Percentiles rank a stretch among this genome's conserved stretches.
Evolutionary conservation across 75 land plant species (phyloP).

Genomic region (Selaginella moellendorffii): DNA sequence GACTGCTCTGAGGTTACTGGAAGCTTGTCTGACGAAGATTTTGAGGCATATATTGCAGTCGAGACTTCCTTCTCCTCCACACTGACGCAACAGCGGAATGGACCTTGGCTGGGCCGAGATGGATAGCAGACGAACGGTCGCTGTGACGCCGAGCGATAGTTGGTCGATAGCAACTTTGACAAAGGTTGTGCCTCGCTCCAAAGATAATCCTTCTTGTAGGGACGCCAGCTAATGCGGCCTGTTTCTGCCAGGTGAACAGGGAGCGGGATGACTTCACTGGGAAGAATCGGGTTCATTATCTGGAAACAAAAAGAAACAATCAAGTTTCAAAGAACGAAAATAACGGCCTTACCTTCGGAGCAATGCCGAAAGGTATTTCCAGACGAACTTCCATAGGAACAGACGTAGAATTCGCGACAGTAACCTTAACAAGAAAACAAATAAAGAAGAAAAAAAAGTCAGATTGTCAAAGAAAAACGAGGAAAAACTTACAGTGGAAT

Average conservation of each 20-base stretch:
- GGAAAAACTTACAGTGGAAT: slow-evolving; percentile 87
- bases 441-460: not conserved
- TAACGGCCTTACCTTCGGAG: slow-evolving; percentile 75
- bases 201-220: slow-evolving; percentile 43
- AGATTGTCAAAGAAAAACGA: no score
- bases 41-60: not conserved
- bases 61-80: slow-evolving; percentile 19
- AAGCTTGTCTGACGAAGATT: not conserved
- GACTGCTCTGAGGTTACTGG: not conserved
- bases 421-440: slow-evolving; percentile 34
- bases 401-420: slow-evolving; percentile 62
- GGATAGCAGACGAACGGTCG: slow-evolving; percentile 86
- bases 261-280: slow-evolving; percentile 77
- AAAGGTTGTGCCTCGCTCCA: slow-evolving; percentile 92
- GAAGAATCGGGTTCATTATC: slow-evolving; percentile 79
- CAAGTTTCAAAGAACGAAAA: no score
- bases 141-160: slow-evolving; percentile 4
- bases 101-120: slow-evolving; percentile 49
- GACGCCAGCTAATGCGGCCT: slow-evolving; percentile 83
- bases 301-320: slow-evolving; percentile 31
- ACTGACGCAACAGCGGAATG: slow-evolving; percentile 81
- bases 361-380: slow-evolving; percentile 86
- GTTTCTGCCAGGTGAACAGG: slow-evolving; percentile 93
- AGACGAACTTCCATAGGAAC: slow-evolving; percentile 79
- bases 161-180: slow-evolving; percentile 9